Base-by-base conservation (phyloP, 2,329 filamentous ascomycete genomes). In the Exophiala aquamarina region DNA sequence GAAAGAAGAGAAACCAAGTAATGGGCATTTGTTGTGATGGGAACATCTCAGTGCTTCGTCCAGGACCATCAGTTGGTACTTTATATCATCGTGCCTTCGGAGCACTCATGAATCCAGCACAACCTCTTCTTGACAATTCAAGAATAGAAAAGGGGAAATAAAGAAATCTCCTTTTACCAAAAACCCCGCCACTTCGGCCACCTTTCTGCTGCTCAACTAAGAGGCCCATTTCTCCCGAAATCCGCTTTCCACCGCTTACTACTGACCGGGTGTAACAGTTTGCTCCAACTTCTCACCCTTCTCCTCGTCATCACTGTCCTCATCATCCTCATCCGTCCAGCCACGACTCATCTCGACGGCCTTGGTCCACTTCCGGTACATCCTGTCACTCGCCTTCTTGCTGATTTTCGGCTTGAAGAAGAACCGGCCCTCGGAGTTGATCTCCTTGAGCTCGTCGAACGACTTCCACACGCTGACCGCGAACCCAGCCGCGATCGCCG, bases 401-500 rank as follows among this genome's bases (percentile, higher is more conserved):
- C 74, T 72, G 47, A 88, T 80, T 54, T 81, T 70, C 1, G 89
- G 87, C 60, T 79, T 70, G 63, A 95, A 95, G 17, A 82, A 76
- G 52, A 76, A 84, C 43, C 85, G 78, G 41, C 83, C 86, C 41
- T 78, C 76, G 49, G 78, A 81, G 66, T 89, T 89, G 65, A 93
- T 83, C 54, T 83, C 74, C 58, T 82, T 82, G 21, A 95, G 70
- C 59, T 92, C 87, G 26, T 83, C 78, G 49, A 93, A 82, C 58
- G 82, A 77, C 55, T 80, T 79, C 88, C 89, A 95, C 33, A 92
- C 81, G 35, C 79, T 83, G 15, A 87, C 82, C 5, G 89, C 89
- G 51, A 95, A 83, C 8, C 87, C 90, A 7, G 90, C 90, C 9
- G 90, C 89, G 59, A 95, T 92, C 35, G 90, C 90, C 10, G 90